Evolutionary conservation across 805 yeast genomes (phyloP).

Genomic region (Saccharomycopsis fodiens): DNA sequence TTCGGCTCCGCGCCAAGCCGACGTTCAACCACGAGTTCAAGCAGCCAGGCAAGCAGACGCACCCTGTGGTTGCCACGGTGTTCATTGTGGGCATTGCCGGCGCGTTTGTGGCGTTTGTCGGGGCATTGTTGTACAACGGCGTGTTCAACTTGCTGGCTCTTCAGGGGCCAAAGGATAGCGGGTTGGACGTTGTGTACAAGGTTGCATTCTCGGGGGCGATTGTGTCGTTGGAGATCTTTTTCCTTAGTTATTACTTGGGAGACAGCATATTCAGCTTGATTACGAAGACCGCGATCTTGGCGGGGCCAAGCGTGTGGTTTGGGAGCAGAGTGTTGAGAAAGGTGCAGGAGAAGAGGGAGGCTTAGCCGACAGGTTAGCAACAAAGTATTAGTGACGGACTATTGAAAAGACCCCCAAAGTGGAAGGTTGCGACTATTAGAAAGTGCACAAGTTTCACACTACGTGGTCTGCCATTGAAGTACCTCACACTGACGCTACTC

Average conservation of each 20-base stretch:
- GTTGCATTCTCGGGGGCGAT: constrained; percentile 42
- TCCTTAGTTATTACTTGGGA: constrained; percentile 51
- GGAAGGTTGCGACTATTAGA: no score
- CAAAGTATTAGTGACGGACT: no score
- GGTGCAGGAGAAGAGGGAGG: constrained; percentile 23
- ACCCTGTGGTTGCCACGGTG: constrained; percentile 10
- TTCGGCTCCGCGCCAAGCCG: constrained; percentile 12
- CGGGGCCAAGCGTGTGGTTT: constrained; percentile 46
- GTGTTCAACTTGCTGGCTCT: constrained; percentile 27
- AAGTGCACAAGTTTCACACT: no score
- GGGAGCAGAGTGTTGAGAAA: constrained; percentile 63
- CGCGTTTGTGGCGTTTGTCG: constrained; percentile 13
- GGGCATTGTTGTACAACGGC: constrained; percentile 11
- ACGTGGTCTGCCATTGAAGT: no score
- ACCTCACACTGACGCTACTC: no score
- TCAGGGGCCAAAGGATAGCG: constrained; percentile 30
- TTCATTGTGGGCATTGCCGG: constrained; percentile 11
- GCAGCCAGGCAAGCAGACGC: constrained; percentile 17
- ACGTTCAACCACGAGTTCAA: constrained; percentile 18
- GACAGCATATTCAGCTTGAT: constrained; percentile 55
- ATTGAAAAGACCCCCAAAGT: neutral
- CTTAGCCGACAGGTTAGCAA: no score
- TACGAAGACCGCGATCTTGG: constrained; percentile 38
- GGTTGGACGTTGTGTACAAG: constrained; percentile 29
- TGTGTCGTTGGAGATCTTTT: constrained; percentile 43